Conservation (phyloP, 495 filamentous ascomycete genomes). For the Elasticomyces elasticus region DNA sequence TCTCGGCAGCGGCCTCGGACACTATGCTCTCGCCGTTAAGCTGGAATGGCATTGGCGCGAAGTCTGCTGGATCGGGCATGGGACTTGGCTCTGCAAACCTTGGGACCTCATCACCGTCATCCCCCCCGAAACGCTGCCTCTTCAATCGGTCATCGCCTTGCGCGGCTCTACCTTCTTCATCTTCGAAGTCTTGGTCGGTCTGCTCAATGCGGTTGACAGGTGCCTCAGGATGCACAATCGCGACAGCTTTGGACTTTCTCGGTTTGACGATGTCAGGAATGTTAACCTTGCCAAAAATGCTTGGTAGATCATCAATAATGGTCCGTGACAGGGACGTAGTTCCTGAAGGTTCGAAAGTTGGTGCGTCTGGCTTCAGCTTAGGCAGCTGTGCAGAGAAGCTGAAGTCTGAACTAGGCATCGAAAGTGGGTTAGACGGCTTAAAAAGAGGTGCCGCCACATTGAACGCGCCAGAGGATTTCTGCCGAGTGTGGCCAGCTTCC, state of each 20-base stretch:
- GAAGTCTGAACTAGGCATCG: slow-evolving; percentile 42
- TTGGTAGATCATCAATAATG: slow-evolving; percentile 6
- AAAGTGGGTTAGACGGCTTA: slow-evolving; percentile 38
- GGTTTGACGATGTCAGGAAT: slow-evolving; percentile 52
- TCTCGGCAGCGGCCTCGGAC: background rate
- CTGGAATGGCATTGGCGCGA: background rate
- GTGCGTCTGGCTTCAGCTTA: slow-evolving; percentile 71
- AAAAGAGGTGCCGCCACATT: slow-evolving; percentile 64
- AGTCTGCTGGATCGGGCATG: slow-evolving; percentile 26
- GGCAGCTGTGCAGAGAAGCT: slow-evolving; percentile 59
- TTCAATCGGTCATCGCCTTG: slow-evolving; percentile 57
- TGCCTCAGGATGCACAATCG: slow-evolving; percentile 61
- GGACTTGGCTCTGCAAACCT: slow-evolving; percentile 55
- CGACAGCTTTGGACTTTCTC: slow-evolving; percentile 71
- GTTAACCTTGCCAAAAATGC: slow-evolving; percentile 65
- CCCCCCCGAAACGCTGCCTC: slow-evolving; percentile 51
- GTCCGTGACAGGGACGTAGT: slow-evolving; percentile 13
- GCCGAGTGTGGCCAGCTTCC: slow-evolving; percentile 19
- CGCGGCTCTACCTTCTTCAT: slow-evolving; percentile 44
- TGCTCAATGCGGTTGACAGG: slow-evolving; percentile 22
- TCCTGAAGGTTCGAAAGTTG: slow-evolving; percentile 60
- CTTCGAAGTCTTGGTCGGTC: slow-evolving; percentile 31
- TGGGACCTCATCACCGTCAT: slow-evolving; percentile 57
- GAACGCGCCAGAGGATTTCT: slow-evolving; percentile 35
- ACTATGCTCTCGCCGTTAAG: background rate